These are phyloP conservation scores for Tarenaya hassleriana DNA, from an alignment of 345 rosid species.

Conservation along the genomic window DNA sequence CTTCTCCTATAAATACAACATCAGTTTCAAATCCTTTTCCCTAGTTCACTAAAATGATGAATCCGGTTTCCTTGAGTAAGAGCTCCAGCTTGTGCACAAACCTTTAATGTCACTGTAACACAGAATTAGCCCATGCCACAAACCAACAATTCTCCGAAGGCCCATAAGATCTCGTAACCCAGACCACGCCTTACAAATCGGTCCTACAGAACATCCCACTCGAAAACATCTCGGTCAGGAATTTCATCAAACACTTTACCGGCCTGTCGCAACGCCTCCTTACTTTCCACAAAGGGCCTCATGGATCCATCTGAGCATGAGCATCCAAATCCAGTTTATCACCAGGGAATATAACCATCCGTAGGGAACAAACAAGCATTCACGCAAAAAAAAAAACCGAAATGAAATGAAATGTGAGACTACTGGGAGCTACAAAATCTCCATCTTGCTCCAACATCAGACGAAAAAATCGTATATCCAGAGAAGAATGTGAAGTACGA, in stretches of 20 bases:
- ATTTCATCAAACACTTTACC: conserved; percentile 54
- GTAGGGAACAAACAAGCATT: conserved; percentile 23
- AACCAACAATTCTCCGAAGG: conserved; percentile 42
- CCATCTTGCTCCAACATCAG: conserved; percentile 28
- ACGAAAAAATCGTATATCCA: conserved; percentile 35
- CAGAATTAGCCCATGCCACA: conserved; percentile 40
- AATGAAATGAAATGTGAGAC: conserved; percentile 42
- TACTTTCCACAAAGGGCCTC: conserved; percentile 26
- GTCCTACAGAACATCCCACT: conserved; percentile 49
- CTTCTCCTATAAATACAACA: conserved; percentile 44
- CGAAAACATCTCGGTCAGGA: conserved; percentile 37
- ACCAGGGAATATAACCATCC: conserved; percentile 41
- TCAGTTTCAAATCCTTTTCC: conserved; percentile 30
- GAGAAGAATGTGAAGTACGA: conserved; percentile 28
- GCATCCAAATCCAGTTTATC: conserved; percentile 32
- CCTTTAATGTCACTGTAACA: conserved; percentile 42
- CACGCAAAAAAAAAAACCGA: conserved; percentile 33
- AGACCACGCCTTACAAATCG: conserved; percentile 36
- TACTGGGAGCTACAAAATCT: conserved; percentile 27
- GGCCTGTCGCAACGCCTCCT: conserved; percentile 30
- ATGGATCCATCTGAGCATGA: conserved; percentile 39
- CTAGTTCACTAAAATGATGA: conserved; percentile 42
- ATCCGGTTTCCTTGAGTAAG: conserved; percentile 51
- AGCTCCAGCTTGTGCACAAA: conserved; percentile 50
- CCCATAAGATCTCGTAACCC: conserved; percentile 31